Conservation (phyloP, 768 basidiomycete genomes). For the Trametes gibbosa region DNA sequence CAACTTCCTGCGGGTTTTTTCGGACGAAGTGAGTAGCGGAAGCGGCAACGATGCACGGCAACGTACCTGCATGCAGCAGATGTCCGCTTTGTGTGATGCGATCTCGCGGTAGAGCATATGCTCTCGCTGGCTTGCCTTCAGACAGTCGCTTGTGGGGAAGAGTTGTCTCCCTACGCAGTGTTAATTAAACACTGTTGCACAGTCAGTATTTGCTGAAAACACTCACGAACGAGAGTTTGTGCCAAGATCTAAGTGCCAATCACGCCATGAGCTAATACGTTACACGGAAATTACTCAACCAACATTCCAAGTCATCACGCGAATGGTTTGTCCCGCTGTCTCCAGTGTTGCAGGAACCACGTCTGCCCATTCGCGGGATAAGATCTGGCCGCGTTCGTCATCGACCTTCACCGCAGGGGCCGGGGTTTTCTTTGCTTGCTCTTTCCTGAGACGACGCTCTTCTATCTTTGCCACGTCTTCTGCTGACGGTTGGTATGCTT, state of each 20-base stretch:
- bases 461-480: conserved; percentile 58
- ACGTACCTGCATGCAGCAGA: conserved; percentile 82
- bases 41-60: not conserved
- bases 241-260: conserved; percentile 58
- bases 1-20: conserved; percentile 74
- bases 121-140: conserved; percentile 71
- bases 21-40: not conserved
- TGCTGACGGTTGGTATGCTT: conserved; percentile 39
- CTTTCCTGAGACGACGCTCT: conserved; percentile 38
- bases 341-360: conserved; percentile 10
- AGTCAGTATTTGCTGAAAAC: not conserved
- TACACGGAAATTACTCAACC: conserved; percentile 31
- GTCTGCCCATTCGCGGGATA: conserved; percentile 38
- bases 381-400: conserved; percentile 26
- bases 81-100: conserved; percentile 67
- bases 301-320: conserved; percentile 83
- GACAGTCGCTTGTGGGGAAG: conserved; percentile 82
- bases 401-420: conserved; percentile 10
- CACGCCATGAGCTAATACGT: conserved; percentile 4
- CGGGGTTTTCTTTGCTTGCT: conserved; percentile 23
- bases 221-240: conserved; percentile 77
- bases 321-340: conserved; percentile 32
- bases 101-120: conserved; percentile 78
- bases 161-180: conserved; percentile 65
- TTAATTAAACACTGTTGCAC: not conserved